These are phyloP conservation scores for Stevia rebaudiana DNA, from an alignment of 140 eudicot genomes.

Conservation along the genomic window DNA sequence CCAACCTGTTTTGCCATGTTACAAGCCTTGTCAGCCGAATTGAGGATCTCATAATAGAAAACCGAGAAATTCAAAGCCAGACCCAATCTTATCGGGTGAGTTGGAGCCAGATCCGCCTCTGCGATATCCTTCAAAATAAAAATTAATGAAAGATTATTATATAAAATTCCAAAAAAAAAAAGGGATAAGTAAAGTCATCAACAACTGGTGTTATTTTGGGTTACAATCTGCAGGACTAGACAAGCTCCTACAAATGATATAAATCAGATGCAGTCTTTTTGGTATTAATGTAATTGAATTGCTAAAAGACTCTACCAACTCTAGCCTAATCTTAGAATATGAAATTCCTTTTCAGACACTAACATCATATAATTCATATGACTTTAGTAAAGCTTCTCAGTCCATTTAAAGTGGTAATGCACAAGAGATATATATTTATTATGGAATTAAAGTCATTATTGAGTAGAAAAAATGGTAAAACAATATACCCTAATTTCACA, in stretches of 20 bases:
- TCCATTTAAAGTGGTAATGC: conserved; percentile 8
- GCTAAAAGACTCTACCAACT: conserved; percentile 4
- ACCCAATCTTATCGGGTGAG: conserved; percentile 55
- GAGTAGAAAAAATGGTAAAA: neutral
- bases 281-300: neutral
- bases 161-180: conserved; percentile 1
- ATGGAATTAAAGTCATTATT: neutral
- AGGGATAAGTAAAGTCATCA: neutral
- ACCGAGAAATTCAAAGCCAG: conserved; percentile 56
- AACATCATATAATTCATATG: neutral
- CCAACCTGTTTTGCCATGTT: conserved; percentile 56
- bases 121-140: conserved; percentile 43
- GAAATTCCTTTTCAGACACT: neutral
- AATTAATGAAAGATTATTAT: conserved; percentile 1
- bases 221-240: conserved; percentile 11
- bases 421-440: neutral
- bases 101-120: conserved; percentile 48
- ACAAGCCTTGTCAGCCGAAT: conserved; percentile 56
- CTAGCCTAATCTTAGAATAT: conserved; percentile 9
- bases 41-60: conserved; percentile 50
- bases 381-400: neutral
- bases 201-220: conserved; percentile 3
- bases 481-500: neutral
- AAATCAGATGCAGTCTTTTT: neutral
- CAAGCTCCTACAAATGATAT: neutral